phyloP scores from a whole-genome alignment of 1,284 basidiomycete species.

The Trametes polyzona region DNA sequence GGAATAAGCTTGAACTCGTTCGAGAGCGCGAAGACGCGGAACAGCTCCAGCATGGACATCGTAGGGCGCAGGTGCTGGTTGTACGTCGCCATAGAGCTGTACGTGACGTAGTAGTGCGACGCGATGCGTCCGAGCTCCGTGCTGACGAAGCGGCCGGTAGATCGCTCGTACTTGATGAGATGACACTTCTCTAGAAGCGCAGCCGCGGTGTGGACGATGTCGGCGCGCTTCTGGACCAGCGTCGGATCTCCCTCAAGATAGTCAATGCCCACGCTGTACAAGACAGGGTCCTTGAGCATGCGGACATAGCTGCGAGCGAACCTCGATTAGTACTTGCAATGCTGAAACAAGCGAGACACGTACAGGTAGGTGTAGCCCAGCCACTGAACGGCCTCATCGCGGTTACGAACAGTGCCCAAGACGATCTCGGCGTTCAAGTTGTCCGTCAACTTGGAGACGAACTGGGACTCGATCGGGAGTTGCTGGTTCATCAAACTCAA shows the following conservation, averaged over 20 bases:
- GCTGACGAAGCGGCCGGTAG: constrained; percentile 87
- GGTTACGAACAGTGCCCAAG: constrained; percentile 91
- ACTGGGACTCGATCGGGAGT: constrained; percentile 96
- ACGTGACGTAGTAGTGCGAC: constrained; percentile 96
- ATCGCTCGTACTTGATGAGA: constrained; percentile 92
- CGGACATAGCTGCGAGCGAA: constrained; percentile 78
- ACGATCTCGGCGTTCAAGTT: constrained; percentile 99
- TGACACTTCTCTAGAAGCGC: constrained; percentile 94
- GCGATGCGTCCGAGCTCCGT: constrained; percentile 95
- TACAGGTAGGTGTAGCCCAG: constrained; percentile 93
- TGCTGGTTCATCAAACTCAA: constrained; percentile 94
- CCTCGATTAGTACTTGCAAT: constrained; percentile 1
- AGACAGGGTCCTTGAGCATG: constrained; percentile 88
- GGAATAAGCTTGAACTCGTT: constrained; percentile 98
- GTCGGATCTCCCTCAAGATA: constrained; percentile 87
- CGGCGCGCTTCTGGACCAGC: constrained; percentile 92
- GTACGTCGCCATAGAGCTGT: constrained; percentile 96
- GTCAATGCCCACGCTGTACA: constrained; percentile 91
- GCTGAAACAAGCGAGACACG: constrained; percentile 36
- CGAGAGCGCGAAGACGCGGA: constrained; percentile 95
- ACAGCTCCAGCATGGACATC: constrained; percentile 90
- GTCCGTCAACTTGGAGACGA: constrained; percentile 91
- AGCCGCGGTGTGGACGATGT: constrained; percentile 94
- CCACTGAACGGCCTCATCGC: constrained; percentile 98
- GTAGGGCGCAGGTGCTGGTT: constrained; percentile 92